Conservation (phyloP, 257 asterid species). For the Rauvolfia tetraphylla region DNA sequence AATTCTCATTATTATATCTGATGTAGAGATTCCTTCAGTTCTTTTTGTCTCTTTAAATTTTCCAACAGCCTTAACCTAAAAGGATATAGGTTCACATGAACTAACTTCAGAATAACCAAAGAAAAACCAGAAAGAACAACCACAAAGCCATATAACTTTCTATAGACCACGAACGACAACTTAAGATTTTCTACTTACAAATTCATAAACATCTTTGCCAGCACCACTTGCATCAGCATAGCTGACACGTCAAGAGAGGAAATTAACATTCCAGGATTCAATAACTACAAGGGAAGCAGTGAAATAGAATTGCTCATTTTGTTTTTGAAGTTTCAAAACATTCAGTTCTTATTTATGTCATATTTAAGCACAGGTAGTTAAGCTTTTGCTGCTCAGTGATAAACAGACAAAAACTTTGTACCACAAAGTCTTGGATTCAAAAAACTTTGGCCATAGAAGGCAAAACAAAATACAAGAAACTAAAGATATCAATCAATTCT, state of each 20-base stretch:
- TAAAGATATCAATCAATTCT: background rate
- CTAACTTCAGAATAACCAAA: background rate
- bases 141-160: too few species aligned
- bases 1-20: slow-evolving; percentile 62
- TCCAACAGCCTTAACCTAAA: slow-evolving; percentile 54
- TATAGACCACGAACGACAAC: background rate
- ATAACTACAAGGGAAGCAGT: slow-evolving; percentile 1
- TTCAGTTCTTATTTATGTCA: background rate
- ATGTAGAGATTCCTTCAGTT: slow-evolving; percentile 63
- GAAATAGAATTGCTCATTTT: background rate
- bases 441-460: background rate
- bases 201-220: slow-evolving; percentile 59
- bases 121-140: background rate
- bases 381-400: background rate
- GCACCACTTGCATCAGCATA: slow-evolving; percentile 72
- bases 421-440: background rate
- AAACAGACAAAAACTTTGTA: background rate
- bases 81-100: slow-evolving; percentile 2
- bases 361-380: background rate
- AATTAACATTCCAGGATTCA: slow-evolving; percentile 11
- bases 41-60: slow-evolving; percentile 60
- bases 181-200: slow-evolving; percentile 36
- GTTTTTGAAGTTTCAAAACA: background rate
- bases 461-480: background rate
- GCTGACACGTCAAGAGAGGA: slow-evolving; percentile 32